phyloP scores from a whole-genome alignment of 192 early-diverging fungal species.

The Mortierella claussenii region DNA sequence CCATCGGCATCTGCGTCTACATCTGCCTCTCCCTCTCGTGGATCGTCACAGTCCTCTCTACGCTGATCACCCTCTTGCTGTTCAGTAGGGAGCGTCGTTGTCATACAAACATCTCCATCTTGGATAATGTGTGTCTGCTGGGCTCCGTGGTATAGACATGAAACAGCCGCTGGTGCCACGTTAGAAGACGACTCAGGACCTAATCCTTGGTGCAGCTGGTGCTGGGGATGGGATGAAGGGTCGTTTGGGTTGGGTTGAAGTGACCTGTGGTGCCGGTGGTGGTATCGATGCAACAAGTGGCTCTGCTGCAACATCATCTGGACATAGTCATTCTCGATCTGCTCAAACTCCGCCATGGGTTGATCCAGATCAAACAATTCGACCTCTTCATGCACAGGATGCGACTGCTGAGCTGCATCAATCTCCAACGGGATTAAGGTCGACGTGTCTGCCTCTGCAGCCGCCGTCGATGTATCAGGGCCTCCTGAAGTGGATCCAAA shows the following conservation, averaged over 20 bases:
- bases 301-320: conserved; percentile 18
- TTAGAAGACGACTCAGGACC: too few relatives aligned
- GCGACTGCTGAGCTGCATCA: not conserved
- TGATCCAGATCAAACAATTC: conserved; percentile 15
- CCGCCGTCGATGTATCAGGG: not conserved
- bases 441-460: not conserved
- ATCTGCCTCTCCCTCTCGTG: not conserved
- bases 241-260: too few relatives aligned
- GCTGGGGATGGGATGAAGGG: too few relatives aligned
- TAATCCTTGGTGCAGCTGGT: too few relatives aligned
- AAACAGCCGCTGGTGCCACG: too few relatives aligned
- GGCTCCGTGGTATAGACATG: too few relatives aligned
- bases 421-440: not conserved
- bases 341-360: conserved; percentile 19
- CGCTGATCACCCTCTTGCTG: conserved; percentile 1
- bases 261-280: not conserved
- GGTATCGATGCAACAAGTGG: not conserved
- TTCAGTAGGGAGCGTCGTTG: not conserved
- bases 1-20: conserved; percentile 5
- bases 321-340: conserved; percentile 15
- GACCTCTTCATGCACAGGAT: not conserved
- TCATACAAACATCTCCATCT: conserved; percentile 1
- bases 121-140: not conserved
- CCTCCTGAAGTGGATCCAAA: too few relatives aligned
- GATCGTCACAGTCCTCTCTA: not conserved